Percentiles rank a stretch among this genome's conserved stretches.
These are phyloP conservation scores for Salix suchowensis DNA, from an alignment of 345 rosid species.

Conservation along the genomic window DNA sequence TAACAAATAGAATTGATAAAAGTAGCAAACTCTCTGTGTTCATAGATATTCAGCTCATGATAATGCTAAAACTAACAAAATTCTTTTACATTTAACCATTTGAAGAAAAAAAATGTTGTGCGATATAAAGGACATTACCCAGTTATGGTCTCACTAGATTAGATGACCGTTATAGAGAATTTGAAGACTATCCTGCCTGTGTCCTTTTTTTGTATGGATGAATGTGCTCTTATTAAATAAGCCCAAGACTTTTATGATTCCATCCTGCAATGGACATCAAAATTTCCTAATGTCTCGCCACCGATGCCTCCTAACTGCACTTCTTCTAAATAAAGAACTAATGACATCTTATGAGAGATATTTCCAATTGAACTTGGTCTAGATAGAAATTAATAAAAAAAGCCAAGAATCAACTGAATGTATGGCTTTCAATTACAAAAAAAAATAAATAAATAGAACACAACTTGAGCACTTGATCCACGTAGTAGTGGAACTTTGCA, in stretches of 20 bases:
- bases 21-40: neutral
- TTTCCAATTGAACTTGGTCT: neutral
- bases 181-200: neutral
- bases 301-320: neutral
- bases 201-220: neutral
- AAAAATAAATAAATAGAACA: neutral
- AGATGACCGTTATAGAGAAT: neutral
- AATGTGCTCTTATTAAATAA: neutral
- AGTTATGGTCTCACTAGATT: neutral
- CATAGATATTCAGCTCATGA: neutral
- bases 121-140: neutral
- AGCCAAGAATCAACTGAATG: neutral
- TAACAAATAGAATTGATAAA: neutral
- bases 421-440: neutral
- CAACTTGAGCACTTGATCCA: neutral
- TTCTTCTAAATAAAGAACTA: neutral
- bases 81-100: neutral
- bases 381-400: neutral
- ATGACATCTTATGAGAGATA: neutral
- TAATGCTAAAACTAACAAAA: neutral
- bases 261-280: neutral
- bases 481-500: neutral
- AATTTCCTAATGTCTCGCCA: neutral
- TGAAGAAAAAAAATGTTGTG: neutral
- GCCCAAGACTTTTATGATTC: neutral